phyloP scores from a whole-genome alignment of 257 asterid genomes.

The Thymus quinquecostatus region DNA sequence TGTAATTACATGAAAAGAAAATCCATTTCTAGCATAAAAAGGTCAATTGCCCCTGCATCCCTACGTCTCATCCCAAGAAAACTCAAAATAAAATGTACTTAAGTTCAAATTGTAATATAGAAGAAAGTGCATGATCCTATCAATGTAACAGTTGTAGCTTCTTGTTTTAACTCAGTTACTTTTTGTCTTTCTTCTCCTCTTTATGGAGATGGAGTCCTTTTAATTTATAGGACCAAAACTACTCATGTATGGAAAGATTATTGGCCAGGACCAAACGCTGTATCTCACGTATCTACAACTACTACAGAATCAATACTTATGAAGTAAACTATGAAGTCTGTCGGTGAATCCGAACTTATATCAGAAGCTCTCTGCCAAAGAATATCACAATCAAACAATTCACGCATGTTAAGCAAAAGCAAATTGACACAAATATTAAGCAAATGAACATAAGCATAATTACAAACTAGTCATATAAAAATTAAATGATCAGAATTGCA shows the following conservation, averaged over 20 bases:
- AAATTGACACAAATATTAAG: not conserved
- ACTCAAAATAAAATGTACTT: not conserved
- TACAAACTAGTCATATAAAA: conserved; percentile 7
- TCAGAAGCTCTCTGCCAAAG: conserved; percentile 20
- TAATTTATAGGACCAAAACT: conserved; percentile 4
- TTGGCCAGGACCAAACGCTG: conserved; percentile 15
- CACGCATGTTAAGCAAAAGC: conserved; percentile 6
- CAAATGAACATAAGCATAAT: conserved; percentile 3
- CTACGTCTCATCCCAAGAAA: not conserved
- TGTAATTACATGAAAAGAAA: not conserved
- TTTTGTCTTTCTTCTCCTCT: not conserved
- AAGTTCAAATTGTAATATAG: not conserved
- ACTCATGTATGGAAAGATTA: conserved; percentile 6
- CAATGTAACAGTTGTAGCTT: not conserved
- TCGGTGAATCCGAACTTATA: not conserved
- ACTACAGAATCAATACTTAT: not conserved
- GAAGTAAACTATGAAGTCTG: conserved; percentile 13
- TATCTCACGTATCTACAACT: conserved; percentile 6
- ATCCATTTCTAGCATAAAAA: not conserved
- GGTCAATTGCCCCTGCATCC: not conserved
- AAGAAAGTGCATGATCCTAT: not conserved
- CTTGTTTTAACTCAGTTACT: not conserved
- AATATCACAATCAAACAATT: conserved; percentile 12
- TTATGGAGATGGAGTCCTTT: not conserved
- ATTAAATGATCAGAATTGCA: conserved; percentile 12